phyloP scores from a whole-genome alignment of 2,329 filamentous ascomycete genomes.

The Neonectria coccinea region DNA sequence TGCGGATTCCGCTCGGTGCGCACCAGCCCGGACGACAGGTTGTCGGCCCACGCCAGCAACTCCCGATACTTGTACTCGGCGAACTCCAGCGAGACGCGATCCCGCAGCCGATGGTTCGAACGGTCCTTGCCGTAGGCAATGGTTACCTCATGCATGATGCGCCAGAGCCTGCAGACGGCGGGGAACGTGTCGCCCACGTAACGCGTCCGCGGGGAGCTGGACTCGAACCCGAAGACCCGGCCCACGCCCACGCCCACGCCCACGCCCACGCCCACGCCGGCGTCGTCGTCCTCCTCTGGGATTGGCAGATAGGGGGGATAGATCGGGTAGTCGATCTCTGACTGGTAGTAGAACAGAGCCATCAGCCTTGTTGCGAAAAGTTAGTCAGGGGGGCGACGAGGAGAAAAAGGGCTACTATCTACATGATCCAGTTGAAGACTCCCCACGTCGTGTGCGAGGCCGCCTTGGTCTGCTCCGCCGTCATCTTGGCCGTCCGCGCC shows the following conservation, averaged over 20 bases:
- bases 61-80: slow-evolving; percentile 55
- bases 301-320: slow-evolving; percentile 3
- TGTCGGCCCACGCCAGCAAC: slow-evolving; percentile 53
- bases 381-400: neutral
- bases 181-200: slow-evolving; percentile 1
- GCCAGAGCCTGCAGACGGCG: slow-evolving; percentile 47
- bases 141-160: slow-evolving; percentile 50
- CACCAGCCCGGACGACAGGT: slow-evolving; percentile 44
- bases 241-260: neutral
- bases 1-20: slow-evolving; percentile 46
- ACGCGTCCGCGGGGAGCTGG: neutral
- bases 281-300: neutral
- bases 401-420: too few relatives aligned
- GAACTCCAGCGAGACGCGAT: slow-evolving; percentile 39
- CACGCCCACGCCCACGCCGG: too few relatives aligned
- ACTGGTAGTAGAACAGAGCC: slow-evolving; percentile 14
- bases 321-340: neutral
- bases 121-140: slow-evolving; percentile 43
- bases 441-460: slow-evolving; percentile 13
- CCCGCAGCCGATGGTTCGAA: slow-evolving; percentile 6
- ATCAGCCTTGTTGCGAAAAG: slow-evolving; percentile 14
- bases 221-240: too few relatives aligned
- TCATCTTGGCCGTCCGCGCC: neutral
- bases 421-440: slow-evolving; percentile 21
- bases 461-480: slow-evolving; percentile 9